Conservation (phyloP, 2,329 filamentous ascomycete genomes). For the Apiospora marii region DNA sequence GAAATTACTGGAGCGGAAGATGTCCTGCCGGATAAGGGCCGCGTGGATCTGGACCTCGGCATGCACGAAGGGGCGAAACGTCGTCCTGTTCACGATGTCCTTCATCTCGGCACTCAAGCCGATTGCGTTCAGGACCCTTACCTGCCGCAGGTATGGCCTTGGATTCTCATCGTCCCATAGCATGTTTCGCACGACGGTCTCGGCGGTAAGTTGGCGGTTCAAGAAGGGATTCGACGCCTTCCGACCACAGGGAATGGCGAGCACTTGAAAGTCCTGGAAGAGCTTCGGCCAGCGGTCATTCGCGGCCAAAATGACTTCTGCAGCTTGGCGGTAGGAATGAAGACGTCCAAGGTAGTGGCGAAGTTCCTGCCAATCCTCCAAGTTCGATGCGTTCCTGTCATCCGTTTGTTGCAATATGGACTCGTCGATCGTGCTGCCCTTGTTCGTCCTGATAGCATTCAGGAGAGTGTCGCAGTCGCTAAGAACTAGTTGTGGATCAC, state of each 20-base stretch:
- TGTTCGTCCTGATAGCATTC: constrained; percentile 16
- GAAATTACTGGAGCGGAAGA: constrained; percentile 21
- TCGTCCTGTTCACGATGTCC: background rate
- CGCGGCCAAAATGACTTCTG: constrained; percentile 25
- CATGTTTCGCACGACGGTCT: constrained; percentile 24
- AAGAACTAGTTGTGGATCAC: too few species aligned
- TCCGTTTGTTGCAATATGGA: constrained; percentile 4
- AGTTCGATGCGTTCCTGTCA: background rate
- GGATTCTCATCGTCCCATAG: constrained; percentile 8
- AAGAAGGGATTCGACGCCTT: constrained; percentile 15
- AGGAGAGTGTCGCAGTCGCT: constrained; percentile 26
- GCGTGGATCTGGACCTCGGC: constrained; percentile 32
- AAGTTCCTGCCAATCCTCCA: constrained; percentile 27
- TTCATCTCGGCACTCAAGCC: constrained; percentile 23
- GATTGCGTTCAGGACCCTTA: background rate
- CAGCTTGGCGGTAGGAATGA: constrained; percentile 27
- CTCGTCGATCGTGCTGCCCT: constrained; percentile 16
- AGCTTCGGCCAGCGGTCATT: constrained; percentile 26
- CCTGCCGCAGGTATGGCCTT: constrained; percentile 18
- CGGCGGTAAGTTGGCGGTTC: constrained; percentile 8
- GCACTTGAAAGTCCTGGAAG: constrained; percentile 23
- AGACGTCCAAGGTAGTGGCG: constrained; percentile 26
- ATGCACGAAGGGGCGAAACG: constrained; percentile 29
- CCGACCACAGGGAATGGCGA: constrained; percentile 5
- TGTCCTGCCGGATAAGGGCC: constrained; percentile 9